These are phyloP conservation scores for Jatropha podagrica DNA, from an alignment of 441 rosid genomes.

Conservation along the genomic window DNA sequence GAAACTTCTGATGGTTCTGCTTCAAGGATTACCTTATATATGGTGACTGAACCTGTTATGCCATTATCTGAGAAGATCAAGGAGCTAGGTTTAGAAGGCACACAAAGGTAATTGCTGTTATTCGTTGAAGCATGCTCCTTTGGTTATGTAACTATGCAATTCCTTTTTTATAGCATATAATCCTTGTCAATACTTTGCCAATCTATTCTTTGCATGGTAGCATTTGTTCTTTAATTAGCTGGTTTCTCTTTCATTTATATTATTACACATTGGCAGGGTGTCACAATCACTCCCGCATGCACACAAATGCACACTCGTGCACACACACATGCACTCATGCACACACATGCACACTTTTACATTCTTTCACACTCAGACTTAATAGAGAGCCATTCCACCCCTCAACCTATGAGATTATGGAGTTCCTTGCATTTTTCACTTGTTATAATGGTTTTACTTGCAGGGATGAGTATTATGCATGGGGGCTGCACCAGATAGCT, in stretches of 20 bases:
- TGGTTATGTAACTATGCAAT: constrained; percentile 3
- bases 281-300: not conserved
- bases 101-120: constrained; percentile 64
- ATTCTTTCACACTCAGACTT: not conserved
- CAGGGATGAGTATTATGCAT: constrained; percentile 95
- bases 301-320: not conserved
- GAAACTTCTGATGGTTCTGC: constrained; percentile 71
- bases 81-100: constrained; percentile 89
- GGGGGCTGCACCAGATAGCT: constrained; percentile 92
- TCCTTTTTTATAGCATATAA: not conserved
- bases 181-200: not conserved
- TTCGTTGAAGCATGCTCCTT: not conserved
- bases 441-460: constrained; percentile 15
- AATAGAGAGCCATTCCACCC: not conserved
- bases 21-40: constrained; percentile 75
- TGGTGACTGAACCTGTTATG: constrained; percentile 97
- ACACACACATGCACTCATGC: not conserved
- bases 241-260: not conserved
- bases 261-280: not conserved
- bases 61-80: constrained; percentile 88
- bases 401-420: constrained; percentile 1
- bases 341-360: not conserved
- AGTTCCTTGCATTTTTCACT: not conserved
- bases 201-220: not conserved
- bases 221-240: not conserved